Evolutionary conservation across 2,329 filamentous ascomycete genomes (phyloP), one percentile per base, ranked within the genome.

Genomic region (Chrysosphaeria jannelii): DNA sequence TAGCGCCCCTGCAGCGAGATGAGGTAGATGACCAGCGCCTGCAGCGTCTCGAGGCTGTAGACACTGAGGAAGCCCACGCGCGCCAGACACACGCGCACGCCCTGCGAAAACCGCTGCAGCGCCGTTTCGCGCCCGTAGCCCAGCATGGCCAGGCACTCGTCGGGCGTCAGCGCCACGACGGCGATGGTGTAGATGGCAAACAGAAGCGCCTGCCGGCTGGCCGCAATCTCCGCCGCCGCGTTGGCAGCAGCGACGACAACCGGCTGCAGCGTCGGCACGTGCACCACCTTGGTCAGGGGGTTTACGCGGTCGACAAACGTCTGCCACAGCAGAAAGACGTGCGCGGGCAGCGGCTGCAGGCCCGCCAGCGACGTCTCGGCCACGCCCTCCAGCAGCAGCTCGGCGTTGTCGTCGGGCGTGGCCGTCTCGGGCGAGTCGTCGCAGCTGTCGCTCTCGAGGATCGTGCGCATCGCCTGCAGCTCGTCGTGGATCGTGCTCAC

Each of bases 301-400:
- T 79, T 70, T 26, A 79, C 62, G 29, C 72, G 64, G 23, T 74
- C 62, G 5, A 76, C 45, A 31, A 67, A 78, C 6, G 61, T 48
- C 37, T 76, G 66, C 72, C 72, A 81, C 5, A 81, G 50, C 23
- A 54, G 53, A 34, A 72, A 64, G 13, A 71, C 57, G 16, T 72
- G 60, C 8, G 59, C 51, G 0, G 63, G 55, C 4, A 59, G 47
- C 0, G 72, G 71, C 32, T 69, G 64, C 36, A 70, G 43, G 9
- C 53, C 48, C 24, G 53, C 47, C 9, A 46, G 33, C 7, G 7
- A 7, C 7, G 7, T 18, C n/a, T 18, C 16, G 16, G 16, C 7
- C 7, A 18, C 16, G 15, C 24, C 24, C 15, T 45, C 43, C 23
- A 61, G 41, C 8, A 64, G 30, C 5, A 62, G 36, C 18, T 54